These are phyloP conservation scores for Collybia sordida DNA, from an alignment of 768 basidiomycete species.

Conservation along the genomic window DNA sequence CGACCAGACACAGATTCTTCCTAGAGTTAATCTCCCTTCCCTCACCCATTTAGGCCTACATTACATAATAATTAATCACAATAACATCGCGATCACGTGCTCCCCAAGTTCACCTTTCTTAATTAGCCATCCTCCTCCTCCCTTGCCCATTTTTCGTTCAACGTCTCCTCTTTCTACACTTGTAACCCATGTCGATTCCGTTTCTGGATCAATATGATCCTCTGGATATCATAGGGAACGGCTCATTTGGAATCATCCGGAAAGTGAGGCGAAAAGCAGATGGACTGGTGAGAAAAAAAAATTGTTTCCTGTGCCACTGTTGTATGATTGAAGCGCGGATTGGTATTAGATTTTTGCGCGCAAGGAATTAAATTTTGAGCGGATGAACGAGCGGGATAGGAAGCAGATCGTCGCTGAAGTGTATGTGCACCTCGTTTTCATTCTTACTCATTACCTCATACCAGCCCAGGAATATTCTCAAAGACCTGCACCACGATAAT, in stretches of 20 bases:
- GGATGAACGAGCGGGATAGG: slow-evolving; percentile 93
- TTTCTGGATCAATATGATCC: slow-evolving; percentile 83
- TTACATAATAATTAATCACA: not conserved
- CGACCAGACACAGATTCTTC: slow-evolving; percentile 1
- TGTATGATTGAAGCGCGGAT: not conserved
- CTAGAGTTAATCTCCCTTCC: too few species aligned
- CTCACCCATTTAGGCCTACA: too few species aligned
- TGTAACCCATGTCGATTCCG: slow-evolving; percentile 24
- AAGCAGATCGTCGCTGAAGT: slow-evolving; percentile 98
- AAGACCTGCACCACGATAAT: slow-evolving; percentile 92
- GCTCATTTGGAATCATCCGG: slow-evolving; percentile 96
- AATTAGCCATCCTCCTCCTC: slow-evolving; percentile 4
- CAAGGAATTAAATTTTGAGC: slow-evolving; percentile 96
- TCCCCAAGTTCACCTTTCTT: not conserved
- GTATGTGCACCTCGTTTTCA: slow-evolving; percentile 45
- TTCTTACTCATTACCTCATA: not conserved
- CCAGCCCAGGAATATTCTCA: slow-evolving; percentile 82
- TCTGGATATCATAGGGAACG: slow-evolving; percentile 92
- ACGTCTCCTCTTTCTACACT: not conserved
- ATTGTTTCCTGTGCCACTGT: slow-evolving; percentile 17
- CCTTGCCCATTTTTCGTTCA: slow-evolving; percentile 3
- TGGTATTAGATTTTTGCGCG: slow-evolving; percentile 85
- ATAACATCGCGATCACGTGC: slow-evolving; percentile 6
- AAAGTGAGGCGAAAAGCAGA: slow-evolving; percentile 88
- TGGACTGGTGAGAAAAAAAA: slow-evolving; percentile 67